Percentiles rank a stretch among this genome's conserved stretches.
Conservation (phyloP, 2,329 filamentous ascomycete species). For the Calonectria hawksworthii region DNA sequence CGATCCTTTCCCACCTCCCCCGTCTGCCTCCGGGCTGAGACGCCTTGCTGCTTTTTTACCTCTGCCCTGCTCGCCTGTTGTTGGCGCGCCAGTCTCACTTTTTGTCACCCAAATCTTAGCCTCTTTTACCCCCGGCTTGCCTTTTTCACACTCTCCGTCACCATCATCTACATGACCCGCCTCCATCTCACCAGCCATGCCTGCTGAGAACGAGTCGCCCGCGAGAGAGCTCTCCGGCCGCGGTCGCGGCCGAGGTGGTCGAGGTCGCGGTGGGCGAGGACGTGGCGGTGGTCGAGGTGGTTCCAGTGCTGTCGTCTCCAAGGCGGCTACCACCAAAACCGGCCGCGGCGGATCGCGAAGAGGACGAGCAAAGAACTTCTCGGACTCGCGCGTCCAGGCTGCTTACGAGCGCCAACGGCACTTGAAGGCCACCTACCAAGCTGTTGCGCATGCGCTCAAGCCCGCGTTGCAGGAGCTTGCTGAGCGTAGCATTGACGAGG, state of each 20-base stretch:
- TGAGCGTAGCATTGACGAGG: conserved; percentile 68
- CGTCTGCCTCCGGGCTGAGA: conserved; percentile 14
- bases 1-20: conserved; percentile 1
- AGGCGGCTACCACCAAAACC: conserved; percentile 53
- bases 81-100: conserved; percentile 24
- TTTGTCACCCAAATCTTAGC: conserved; percentile 35
- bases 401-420: conserved; percentile 75
- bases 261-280: conserved; percentile 49
- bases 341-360: conserved; percentile 57
- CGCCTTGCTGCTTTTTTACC: conserved; percentile 13
- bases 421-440: conserved; percentile 75
- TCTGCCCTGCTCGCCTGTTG: conserved; percentile 12
- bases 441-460: conserved; percentile 74
- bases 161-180: conserved; percentile 49
- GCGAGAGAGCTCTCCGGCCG: conserved; percentile 53
- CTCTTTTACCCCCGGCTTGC: conserved; percentile 29
- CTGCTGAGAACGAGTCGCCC: conserved; percentile 55
- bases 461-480: conserved; percentile 76
- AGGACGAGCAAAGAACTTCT: conserved; percentile 69
- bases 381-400: conserved; percentile 67
- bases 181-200: conserved; percentile 51
- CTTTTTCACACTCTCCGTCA: conserved; percentile 30
- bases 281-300: conserved; percentile 48
- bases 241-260: conserved; percentile 53
- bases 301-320: conserved; percentile 49